A percentile compares a stretch with the other conserved stretches of the same genome.
phyloP scores from a whole-genome alignment of 2,329 filamentous ascomycete genomes.

The Emericellopsis atlantica region DNA sequence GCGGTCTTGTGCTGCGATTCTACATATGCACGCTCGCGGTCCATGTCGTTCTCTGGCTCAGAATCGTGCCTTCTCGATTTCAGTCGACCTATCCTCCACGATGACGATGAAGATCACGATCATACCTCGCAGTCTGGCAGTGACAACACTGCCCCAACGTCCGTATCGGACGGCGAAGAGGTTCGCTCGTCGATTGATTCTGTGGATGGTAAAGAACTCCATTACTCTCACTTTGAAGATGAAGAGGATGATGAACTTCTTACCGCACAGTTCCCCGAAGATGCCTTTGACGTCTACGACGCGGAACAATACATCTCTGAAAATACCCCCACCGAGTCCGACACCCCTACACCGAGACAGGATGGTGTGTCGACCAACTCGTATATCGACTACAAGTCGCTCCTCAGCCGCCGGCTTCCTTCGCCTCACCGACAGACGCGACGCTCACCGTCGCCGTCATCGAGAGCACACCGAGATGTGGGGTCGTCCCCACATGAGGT shows the following conservation, averaged over 20 bases:
- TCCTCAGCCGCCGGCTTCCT: conserved; percentile 17
- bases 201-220: conserved; percentile 13
- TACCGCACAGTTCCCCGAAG: conserved; percentile 25
- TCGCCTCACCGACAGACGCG: conserved; percentile 11
- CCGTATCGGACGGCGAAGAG: conserved; percentile 32
- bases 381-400: conserved; percentile 22
- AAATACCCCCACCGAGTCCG: conserved; percentile 25
- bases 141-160: conserved; percentile 27
- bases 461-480: conserved; percentile 17
- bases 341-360: conserved; percentile 30
- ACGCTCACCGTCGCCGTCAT: conserved; percentile 22
- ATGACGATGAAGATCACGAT: conserved; percentile 20
- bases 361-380: conserved; percentile 16
- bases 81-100: conserved; percentile 15
- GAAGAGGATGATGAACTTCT: conserved; percentile 22
- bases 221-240: conserved; percentile 8
- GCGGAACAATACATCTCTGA: conserved; percentile 5
- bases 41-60: conserved; percentile 38
- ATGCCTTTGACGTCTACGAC: conserved; percentile 20
- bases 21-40: conserved; percentile 29
- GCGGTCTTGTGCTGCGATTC: conserved; percentile 12
- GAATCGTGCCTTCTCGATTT: conserved; percentile 22
- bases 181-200: conserved; percentile 19
- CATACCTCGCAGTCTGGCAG: conserved; percentile 33
- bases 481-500: conserved; percentile 12